These are phyloP conservation scores for Blastobotrys mokoenaii DNA, from an alignment of 805 yeast genomes.

Conservation along the genomic window DNA sequence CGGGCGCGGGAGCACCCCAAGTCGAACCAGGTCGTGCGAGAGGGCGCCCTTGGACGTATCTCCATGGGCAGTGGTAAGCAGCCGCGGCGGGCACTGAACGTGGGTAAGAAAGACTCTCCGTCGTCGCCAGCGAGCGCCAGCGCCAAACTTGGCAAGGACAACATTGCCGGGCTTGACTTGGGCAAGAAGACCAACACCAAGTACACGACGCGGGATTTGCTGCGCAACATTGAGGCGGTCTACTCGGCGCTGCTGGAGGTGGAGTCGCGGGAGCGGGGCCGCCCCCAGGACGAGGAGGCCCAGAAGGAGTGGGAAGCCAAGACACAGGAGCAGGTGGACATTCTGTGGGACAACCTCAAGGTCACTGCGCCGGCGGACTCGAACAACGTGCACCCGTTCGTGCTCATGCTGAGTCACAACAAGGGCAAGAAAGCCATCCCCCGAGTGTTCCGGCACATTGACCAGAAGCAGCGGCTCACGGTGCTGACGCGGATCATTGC, in stretches of 20 bases:
- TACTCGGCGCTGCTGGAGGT: conserved; percentile 68
- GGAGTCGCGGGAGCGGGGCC: conserved; percentile 66
- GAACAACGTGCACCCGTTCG: conserved; percentile 68
- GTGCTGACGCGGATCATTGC: conserved; percentile 71
- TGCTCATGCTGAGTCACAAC: conserved; percentile 72
- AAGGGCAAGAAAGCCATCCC: conserved; percentile 87
- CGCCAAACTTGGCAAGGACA: conserved; percentile 1
- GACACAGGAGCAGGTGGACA: conserved; percentile 23
- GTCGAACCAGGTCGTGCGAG: conserved; percentile 57
- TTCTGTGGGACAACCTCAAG: conserved; percentile 72
- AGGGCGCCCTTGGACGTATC: conserved; percentile 86
- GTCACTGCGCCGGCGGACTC: conserved; percentile 51
- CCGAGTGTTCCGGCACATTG: conserved; percentile 75
- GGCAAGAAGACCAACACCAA: conserved; percentile 4
- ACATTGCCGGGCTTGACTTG: too few species aligned
- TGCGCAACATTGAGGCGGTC: conserved; percentile 68
- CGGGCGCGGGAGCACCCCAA: conserved; percentile 79
- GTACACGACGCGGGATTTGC: conserved; percentile 37
- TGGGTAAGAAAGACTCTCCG: conserved; percentile 15
- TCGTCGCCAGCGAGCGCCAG: conserved; percentile 7
- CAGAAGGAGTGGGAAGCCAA: conserved; percentile 27
- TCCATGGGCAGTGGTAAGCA: conserved; percentile 70
- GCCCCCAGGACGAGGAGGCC: conserved; percentile 29
- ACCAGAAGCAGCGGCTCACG: conserved; percentile 67
- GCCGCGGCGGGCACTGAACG: conserved; percentile 77